A percentile compares a stretch with the other conserved stretches of the same genome.
phyloP scores from a whole-genome alignment of 2,329 filamentous ascomycete genomes.

The Coniosporium tulheliwenetii region DNA sequence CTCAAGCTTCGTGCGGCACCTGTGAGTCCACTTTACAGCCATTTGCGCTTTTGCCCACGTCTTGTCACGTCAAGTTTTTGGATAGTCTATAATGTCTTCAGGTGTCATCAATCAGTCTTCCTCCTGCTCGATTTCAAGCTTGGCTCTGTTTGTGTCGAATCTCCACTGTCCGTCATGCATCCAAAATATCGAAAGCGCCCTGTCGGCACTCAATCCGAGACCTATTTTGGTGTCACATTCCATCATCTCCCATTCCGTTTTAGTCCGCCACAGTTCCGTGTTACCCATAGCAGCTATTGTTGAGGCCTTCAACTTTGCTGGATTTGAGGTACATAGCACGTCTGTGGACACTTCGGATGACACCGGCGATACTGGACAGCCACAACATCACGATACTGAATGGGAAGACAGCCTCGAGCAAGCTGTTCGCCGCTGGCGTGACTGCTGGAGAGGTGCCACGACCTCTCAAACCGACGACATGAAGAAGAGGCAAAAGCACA shows the following conservation, averaged over 20 bases:
- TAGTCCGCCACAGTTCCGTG: conserved; percentile 36
- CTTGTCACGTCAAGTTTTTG: too few species aligned
- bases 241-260: conserved; percentile 55
- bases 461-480: neutral
- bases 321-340: conserved; percentile 40
- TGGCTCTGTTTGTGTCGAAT: conserved; percentile 53
- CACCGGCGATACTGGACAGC: conserved; percentile 14
- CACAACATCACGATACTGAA: conserved; percentile 7
- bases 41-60: too few species aligned
- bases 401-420: conserved; percentile 13
- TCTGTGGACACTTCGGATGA: too few species aligned
- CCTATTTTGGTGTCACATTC: conserved; percentile 49
- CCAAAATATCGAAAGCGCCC: conserved; percentile 43
- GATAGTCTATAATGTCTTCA: too few species aligned
- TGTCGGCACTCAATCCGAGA: conserved; percentile 33
- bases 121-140: conserved; percentile 13
- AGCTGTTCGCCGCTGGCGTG: conserved; percentile 7
- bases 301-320: conserved; percentile 36
- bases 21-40: too few species aligned
- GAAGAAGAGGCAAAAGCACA: conserved; percentile 3
- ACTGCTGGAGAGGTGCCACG: neutral
- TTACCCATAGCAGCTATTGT: conserved; percentile 24
- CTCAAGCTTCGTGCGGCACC: too few species aligned
- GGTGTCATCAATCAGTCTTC: neutral
- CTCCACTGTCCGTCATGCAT: conserved; percentile 69